A percentile compares a stretch with the other conserved stretches of the same genome.
Evolutionary conservation across 1,284 basidiomycete species (phyloP).

Genomic region (Puccinia polysora): DNA sequence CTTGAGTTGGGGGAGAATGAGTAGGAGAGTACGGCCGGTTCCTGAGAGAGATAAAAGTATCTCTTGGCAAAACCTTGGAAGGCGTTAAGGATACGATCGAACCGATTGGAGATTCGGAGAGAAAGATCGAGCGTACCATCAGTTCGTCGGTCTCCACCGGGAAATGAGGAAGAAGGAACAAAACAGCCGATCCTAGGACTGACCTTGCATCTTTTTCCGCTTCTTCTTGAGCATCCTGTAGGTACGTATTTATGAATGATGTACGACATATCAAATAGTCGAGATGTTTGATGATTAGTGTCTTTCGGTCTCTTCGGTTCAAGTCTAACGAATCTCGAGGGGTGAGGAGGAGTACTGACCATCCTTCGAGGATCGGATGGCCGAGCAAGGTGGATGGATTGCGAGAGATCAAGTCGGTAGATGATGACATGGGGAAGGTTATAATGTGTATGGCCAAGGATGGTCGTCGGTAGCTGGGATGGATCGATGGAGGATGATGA

Average conservation of each 20-base stretch:
- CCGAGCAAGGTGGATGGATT: constrained; percentile 14
- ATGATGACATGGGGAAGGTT: background rate
- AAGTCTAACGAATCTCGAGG: no score
- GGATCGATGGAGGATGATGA: no score
- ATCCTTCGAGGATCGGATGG: constrained; percentile 42
- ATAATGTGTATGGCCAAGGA: no score
- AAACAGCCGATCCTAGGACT: background rate
- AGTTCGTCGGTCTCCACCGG: background rate
- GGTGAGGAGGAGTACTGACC: no score
- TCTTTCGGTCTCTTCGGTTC: no score
- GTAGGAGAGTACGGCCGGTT: constrained; percentile 40
- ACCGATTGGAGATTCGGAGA: background rate
- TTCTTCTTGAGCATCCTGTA: constrained; percentile 44
- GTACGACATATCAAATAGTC: no score
- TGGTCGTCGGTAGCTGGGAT: no score
- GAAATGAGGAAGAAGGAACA: background rate
- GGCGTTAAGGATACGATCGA: background rate
- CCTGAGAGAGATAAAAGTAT: constrained; percentile 40
- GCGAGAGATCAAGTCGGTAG: background rate
- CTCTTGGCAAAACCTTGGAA: constrained; percentile 30
- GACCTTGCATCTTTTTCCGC: constrained; percentile 43
- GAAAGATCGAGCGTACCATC: background rate
- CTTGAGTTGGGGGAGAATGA: constrained; percentile 39
- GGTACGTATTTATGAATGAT: no score
- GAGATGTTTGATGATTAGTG: no score